Conservation (phyloP, 148 eudicot species). For the Camellia granthamiana region DNA sequence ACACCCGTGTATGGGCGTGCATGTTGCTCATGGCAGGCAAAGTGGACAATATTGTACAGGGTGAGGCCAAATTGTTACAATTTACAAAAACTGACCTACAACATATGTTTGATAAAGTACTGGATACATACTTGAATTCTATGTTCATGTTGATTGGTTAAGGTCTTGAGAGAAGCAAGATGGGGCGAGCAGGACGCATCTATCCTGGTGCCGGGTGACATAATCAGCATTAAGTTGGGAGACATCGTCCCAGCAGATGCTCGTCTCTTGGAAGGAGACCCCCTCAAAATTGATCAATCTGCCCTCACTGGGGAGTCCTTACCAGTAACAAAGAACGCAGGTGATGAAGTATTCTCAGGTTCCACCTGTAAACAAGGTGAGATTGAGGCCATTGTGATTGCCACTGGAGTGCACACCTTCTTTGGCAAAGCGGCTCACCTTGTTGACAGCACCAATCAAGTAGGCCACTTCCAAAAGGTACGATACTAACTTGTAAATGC, state of each 20-base stretch:
- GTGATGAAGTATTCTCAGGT: constrained; percentile 70
- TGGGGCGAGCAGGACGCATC: constrained; percentile 69
- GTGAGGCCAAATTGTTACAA: too few species aligned
- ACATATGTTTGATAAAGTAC: background rate
- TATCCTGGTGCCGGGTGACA: constrained; percentile 72
- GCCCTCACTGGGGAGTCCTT: constrained; percentile 90
- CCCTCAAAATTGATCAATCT: constrained; percentile 77
- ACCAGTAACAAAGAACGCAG: constrained; percentile 67
- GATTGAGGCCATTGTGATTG: constrained; percentile 76
- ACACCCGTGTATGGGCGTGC: too few species aligned
- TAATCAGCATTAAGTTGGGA: constrained; percentile 71
- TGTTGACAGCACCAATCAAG: constrained; percentile 75
- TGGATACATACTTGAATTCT: background rate
- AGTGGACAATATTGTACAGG: too few species aligned
- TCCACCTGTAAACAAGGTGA: constrained; percentile 91
- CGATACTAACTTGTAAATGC: background rate
- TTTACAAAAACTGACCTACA: background rate
- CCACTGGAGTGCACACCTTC: constrained; percentile 85
- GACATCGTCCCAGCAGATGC: constrained; percentile 84
- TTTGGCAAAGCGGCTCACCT: constrained; percentile 90
- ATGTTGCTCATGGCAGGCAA: too few species aligned
- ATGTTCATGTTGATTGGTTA: constrained; percentile 11
- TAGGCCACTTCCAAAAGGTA: constrained; percentile 84
- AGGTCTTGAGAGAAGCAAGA: constrained; percentile 61
- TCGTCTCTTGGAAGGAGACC: constrained; percentile 73